phyloP scores from a whole-genome alignment of 805 yeast species.

The Metschnikowia vanudenii region DNA sequence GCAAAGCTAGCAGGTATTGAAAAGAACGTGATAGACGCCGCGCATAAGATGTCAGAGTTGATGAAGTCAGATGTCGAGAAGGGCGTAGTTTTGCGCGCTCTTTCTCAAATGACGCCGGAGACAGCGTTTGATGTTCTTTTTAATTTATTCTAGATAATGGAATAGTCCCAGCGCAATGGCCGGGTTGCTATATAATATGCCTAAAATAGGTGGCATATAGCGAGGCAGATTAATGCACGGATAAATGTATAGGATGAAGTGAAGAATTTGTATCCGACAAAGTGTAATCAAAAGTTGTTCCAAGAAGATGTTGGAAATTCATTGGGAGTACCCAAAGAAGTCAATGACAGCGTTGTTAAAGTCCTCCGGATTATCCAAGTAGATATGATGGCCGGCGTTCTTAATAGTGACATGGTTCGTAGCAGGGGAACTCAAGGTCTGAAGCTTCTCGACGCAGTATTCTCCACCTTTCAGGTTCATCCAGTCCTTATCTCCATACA shows the following conservation, averaged over 20 bases:
- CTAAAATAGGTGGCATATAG: no score
- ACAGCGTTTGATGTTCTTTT: slow-evolving; percentile 5
- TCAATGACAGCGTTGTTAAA: slow-evolving; percentile 28
- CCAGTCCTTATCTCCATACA: slow-evolving; percentile 46
- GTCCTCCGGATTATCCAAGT: slow-evolving; percentile 37
- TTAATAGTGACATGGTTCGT: slow-evolving; percentile 25
- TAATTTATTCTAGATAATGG: background rate
- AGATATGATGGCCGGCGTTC: slow-evolving; percentile 44
- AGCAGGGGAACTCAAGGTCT: slow-evolving; percentile 13
- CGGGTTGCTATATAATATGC: no score
- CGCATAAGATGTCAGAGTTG: slow-evolving; percentile 38
- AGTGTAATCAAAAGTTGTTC: no score
- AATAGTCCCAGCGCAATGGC: background rate
- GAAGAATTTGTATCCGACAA: no score
- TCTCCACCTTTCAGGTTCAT: slow-evolving; percentile 42
- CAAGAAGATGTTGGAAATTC: background rate
- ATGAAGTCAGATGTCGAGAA: slow-evolving; percentile 29
- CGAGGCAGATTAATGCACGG: no score
- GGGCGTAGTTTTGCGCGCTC: slow-evolving; percentile 1
- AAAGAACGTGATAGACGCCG: slow-evolving; percentile 42
- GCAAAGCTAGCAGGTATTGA: slow-evolving; percentile 74
- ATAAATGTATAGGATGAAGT: background rate
- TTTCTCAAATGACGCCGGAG: slow-evolving; percentile 2
- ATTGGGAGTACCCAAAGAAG: slow-evolving; percentile 23
- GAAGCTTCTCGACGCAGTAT: slow-evolving; percentile 29